Percentiles rank a stretch among this genome's conserved stretches.
Conservation (phyloP, 1,284 basidiomycete species). For the Sparassis latifolia region DNA sequence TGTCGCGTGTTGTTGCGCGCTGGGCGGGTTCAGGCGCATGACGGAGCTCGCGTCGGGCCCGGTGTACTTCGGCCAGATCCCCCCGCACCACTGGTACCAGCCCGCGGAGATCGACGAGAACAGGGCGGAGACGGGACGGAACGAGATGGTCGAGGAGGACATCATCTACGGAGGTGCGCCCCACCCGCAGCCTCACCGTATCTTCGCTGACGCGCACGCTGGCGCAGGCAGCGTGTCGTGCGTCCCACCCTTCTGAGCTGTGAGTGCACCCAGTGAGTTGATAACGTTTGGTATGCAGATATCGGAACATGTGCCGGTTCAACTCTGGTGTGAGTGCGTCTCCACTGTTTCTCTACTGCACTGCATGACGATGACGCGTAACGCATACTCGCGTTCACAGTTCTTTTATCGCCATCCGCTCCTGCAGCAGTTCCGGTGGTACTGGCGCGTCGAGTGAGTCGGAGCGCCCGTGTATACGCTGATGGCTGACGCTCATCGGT, state of each 20-base stretch:
- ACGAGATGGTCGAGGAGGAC: slow-evolving; percentile 67
- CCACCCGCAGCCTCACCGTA: neutral
- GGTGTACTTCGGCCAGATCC: slow-evolving; percentile 41
- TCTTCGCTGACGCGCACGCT: slow-evolving; percentile 1
- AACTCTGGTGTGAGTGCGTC: slow-evolving; percentile 72
- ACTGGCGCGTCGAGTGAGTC: slow-evolving; percentile 24
- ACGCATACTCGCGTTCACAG: slow-evolving; percentile 28
- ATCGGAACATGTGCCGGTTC: slow-evolving; percentile 89
- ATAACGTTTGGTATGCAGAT: slow-evolving; percentile 32
- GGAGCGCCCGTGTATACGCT: too few species aligned
- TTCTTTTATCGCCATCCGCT: slow-evolving; percentile 77
- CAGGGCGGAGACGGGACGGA: slow-evolving; percentile 60
- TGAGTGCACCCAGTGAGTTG: neutral
- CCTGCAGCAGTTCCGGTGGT: slow-evolving; percentile 23
- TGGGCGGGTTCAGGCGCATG: slow-evolving; percentile 30
- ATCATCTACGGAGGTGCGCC: slow-evolving; percentile 82
- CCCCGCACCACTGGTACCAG: slow-evolving; percentile 78
- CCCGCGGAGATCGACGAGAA: slow-evolving; percentile 81
- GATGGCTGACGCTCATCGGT: too few species aligned
- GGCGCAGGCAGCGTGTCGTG: slow-evolving; percentile 55
- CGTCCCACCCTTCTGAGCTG: neutral
- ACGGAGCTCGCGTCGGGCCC: slow-evolving; percentile 31
- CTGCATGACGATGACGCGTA: neutral
- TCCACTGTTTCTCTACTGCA: too few species aligned
- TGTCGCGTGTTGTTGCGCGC: slow-evolving; percentile 43